Conservation (phyloP, 1,284 basidiomycete species). For the Bjerkandera adusta region DNA sequence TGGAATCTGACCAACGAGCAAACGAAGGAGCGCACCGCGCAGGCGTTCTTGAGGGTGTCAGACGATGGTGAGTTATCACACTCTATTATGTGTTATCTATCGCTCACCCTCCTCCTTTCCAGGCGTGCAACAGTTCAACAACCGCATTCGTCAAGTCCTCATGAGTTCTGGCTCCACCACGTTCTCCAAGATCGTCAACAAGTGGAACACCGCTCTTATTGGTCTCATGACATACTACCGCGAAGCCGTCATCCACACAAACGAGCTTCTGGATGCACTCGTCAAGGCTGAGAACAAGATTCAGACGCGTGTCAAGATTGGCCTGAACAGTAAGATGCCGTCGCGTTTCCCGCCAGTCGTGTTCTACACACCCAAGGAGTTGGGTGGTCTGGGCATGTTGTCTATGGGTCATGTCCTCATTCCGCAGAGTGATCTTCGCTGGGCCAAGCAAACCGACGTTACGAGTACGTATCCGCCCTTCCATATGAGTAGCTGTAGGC, state of each 20-base stretch:
- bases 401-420: slow-evolving; percentile 99
- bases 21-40: slow-evolving; percentile 96
- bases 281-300: slow-evolving; percentile 99
- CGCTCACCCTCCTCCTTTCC: slow-evolving; percentile 17
- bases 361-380: slow-evolving; percentile 95
- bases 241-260: slow-evolving; percentile 98
- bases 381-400: slow-evolving; percentile 98
- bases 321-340: slow-evolving; percentile 98
- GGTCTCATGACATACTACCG: slow-evolving; percentile 98
- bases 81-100: slow-evolving; percentile 2
- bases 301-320: slow-evolving; percentile 99
- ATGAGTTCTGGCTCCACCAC: slow-evolving; percentile 99
- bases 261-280: slow-evolving; percentile 90
- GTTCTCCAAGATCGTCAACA: slow-evolving; percentile 99
- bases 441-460: slow-evolving; percentile 99
- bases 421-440: slow-evolving; percentile 94
- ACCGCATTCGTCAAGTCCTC: slow-evolving; percentile 93
- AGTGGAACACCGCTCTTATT: slow-evolving; percentile 97
- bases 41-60: slow-evolving; percentile 96
- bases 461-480: slow-evolving; percentile 64
- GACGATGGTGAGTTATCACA: too few relatives aligned
- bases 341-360: slow-evolving; percentile 97
- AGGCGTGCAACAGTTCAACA: slow-evolving; percentile 95
- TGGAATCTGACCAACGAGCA: slow-evolving; percentile 97
- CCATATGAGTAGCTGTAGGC: slow-evolving; percentile 14